Conservation (phyloP, 495 filamentous ascomycete species). For the Neurospora sp. region DNA sequence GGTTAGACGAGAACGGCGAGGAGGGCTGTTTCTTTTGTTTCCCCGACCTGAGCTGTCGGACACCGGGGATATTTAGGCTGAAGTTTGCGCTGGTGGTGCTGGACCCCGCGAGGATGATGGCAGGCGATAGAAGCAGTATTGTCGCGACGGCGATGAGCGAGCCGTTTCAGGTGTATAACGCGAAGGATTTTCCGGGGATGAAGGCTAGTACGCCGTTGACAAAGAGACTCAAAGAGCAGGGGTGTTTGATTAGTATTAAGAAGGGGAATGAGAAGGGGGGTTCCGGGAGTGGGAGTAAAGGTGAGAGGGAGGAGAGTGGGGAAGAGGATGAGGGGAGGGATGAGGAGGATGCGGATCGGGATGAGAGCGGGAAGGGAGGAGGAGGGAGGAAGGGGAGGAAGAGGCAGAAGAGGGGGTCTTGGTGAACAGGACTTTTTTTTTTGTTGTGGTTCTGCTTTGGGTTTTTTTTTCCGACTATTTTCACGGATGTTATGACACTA, state of each 20-base stretch:
- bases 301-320: slow-evolving; percentile 31
- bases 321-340: slow-evolving; percentile 29
- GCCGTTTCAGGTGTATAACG: slow-evolving; percentile 78
- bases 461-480: not conserved
- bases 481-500: not conserved
- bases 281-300: slow-evolving; percentile 30
- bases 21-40: slow-evolving; percentile 91
- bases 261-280: slow-evolving; percentile 62
- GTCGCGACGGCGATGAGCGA: slow-evolving; percentile 62
- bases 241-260: slow-evolving; percentile 69
- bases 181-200: slow-evolving; percentile 98
- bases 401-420: slow-evolving; percentile 8
- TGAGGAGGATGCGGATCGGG: slow-evolving; percentile 26
- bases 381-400: not conserved
- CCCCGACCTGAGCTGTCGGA: slow-evolving; percentile 84
- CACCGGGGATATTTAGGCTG: slow-evolving; percentile 71
- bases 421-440: not conserved
- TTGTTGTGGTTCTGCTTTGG: not conserved
- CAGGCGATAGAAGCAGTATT: slow-evolving; percentile 50
- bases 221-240: slow-evolving; percentile 61
- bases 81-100: slow-evolving; percentile 82
- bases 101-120: slow-evolving; percentile 36
- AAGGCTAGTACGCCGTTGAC: slow-evolving; percentile 58
- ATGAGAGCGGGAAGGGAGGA: slow-evolving; percentile 7
- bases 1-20: slow-evolving; percentile 51